These are phyloP conservation scores for Backusella morwellensis DNA, from an alignment of 192 early-diverging fungal genomes.

Conservation along the genomic window DNA sequence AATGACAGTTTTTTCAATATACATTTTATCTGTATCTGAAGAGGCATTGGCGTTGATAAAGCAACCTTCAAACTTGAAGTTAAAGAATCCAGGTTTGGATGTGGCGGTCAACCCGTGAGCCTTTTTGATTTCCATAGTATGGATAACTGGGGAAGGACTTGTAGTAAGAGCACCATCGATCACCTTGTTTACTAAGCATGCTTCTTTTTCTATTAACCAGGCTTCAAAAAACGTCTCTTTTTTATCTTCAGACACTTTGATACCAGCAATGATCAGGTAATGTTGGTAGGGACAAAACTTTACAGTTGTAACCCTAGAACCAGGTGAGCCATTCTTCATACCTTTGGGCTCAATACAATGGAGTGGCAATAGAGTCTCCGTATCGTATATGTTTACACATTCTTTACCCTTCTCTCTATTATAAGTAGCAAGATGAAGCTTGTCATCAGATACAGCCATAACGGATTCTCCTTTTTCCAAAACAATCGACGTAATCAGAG, in stretches of 20 bases:
- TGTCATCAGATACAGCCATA: neutral
- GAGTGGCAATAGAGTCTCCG: neutral
- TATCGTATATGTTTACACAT: neutral
- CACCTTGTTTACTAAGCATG: neutral
- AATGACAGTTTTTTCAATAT: neutral
- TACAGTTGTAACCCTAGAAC: neutral
- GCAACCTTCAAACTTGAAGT: neutral
- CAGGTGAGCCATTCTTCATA: neutral
- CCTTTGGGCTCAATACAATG: neutral
- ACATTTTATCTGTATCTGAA: neutral
- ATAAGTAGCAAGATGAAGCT: neutral
- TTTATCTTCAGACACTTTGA: neutral
- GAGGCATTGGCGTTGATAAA: neutral
- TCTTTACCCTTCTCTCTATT: neutral
- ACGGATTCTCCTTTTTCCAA: neutral
- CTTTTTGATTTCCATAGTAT: neutral
- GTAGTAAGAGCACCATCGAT: neutral
- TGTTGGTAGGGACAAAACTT: neutral
- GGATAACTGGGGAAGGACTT: neutral
- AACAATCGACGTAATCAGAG: neutral
- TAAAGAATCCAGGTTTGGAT: neutral
- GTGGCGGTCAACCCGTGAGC: neutral
- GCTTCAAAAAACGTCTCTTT: neutral
- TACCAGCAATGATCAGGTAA: neutral
- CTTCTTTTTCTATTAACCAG: neutral